Evolutionary conservation across 2,329 filamentous ascomycete genomes (phyloP).

Genomic region (Colletotrichum sp.): DNA sequence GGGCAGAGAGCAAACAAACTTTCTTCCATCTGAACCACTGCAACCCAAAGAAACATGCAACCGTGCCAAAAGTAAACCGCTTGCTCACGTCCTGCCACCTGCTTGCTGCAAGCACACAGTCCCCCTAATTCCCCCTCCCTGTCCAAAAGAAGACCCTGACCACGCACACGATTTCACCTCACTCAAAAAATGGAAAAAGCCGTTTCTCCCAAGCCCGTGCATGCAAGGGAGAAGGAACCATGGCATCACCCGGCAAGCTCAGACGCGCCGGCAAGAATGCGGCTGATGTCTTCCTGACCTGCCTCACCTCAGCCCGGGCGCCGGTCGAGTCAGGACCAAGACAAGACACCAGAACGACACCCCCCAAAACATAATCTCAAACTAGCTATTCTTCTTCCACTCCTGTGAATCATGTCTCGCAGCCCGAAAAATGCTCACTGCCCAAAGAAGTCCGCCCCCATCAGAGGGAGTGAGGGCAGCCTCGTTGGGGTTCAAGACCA

Average conservation of each 20-base stretch:
- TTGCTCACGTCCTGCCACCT: not conserved
- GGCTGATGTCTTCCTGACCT: not conserved
- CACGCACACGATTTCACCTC: not conserved
- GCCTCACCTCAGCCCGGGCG: not conserved
- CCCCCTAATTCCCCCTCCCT: not conserved
- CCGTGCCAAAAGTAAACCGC: not conserved
- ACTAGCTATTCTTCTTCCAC: not conserved
- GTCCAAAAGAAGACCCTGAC: not conserved
- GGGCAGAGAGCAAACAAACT: not conserved
- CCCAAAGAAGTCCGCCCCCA: not conserved
- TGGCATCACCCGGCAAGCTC: not conserved
- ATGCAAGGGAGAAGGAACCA: not conserved
- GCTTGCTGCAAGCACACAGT: not conserved
- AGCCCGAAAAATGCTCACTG: not conserved
- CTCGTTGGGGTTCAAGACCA: not conserved
- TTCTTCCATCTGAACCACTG: not conserved
- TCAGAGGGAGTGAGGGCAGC: not conserved
- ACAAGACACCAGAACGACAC: not conserved
- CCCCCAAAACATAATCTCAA: not conserved
- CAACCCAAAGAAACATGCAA: not conserved
- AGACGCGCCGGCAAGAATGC: not conserved
- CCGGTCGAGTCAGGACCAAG: not conserved
- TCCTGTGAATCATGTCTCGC: not conserved
- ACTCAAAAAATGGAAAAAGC: not conserved
- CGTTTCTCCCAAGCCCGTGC: not conserved